Base-by-base conservation (phyloP, 2,329 filamentous ascomycete genomes). In the Exophiala aquamarina region DNA sequence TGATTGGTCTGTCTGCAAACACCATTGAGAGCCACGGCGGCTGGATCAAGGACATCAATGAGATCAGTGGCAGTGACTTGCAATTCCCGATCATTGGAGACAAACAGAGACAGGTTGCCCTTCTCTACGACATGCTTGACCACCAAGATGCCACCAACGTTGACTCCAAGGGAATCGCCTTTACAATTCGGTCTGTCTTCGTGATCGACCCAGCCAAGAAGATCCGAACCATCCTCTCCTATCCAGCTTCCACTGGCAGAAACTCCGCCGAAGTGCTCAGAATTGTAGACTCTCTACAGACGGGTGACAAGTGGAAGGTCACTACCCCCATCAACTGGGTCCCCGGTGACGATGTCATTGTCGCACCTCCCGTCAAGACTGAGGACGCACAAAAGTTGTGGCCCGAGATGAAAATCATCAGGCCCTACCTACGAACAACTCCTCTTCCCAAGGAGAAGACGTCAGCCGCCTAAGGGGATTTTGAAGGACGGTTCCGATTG, bases 171-270 rank as follows among this genome's bases (percentile, higher is more conserved):
- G 70, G 70, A 42, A 70, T 72, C 44, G 78, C 80, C 40, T 82
- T 83, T 67, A 83, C 79, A 61, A 83, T 83, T 67, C 79, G 80
- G 64, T 80, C 76, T 45, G 79, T 83, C 62, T 83, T 83, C 70
- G 69, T 82, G 66, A 81, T 83, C 66, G 79, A 83, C 70, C 80
- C 79, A 47, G 78, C 77, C 70, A 82, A 82, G 74, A 81, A 73
- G 52, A 82, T 83, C 63, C 78, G 79, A 57, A 72, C 77, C 46
- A 83, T 82, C 61, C 70, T 83, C 50, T 76, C 76, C 53, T 83
- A 83, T 72, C 79, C 79, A 19, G 80, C 80, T 40, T 80, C 76
- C 44, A 82, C 79, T 31, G 79, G 80, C 28, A 66, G 79, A 36
- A 82, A 82, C 60, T 74, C 75, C 5, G 68, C 70, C 4, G 79